Evolutionary conservation across 2,329 filamentous ascomycete genomes (phyloP), one percentile per base, ranked within the genome.

Genomic region (Arachnopeziza araneosa): DNA sequence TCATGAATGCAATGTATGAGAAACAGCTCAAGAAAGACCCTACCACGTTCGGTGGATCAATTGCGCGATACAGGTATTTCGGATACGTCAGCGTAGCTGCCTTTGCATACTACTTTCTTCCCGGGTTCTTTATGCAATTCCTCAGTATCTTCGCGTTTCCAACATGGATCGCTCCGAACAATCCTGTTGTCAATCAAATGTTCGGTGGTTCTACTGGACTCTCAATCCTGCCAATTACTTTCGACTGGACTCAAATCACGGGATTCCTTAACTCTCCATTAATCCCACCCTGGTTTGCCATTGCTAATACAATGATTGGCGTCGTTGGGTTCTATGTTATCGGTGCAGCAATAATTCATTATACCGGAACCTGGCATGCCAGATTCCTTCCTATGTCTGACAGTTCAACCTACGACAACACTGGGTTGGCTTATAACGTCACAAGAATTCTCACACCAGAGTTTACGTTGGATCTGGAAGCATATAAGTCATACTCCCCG

Each of bases 231-330:
- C 88, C 88, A 1, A 83, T 91, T 36, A 90, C 87, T 0, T 90
- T 91, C 68, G 88, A 91, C 75, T 91, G 88, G 87, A 87, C 86
- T 7, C 86, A 90, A 67, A 80, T 90, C 57, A 80, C 67, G 4
- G 60, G 59, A 21, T 66, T 60, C 53, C 62, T 74, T 1, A 67
- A 67, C 26, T 68, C 67, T 7, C 73, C 73, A 1, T 71, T 69
- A 50, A 1, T 78, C 76, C 58, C 2, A 76, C 78, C 8, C 79
- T 80, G 4, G 82, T 81, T 83, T 67, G 82, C 83, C 60, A 82
- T 84, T 61, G 77, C 77, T 66, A 86, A 85, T 63, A 80, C 81
- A 23, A 68, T 83, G 23, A 70, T 74, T 32, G 81, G 82, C 26
- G 75, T 84, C 54, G 63, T 84, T 26, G 61, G 84, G 60, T 85